phyloP scores from a whole-genome alignment of 768 basidiomycete genomes.

The Podaxis mareebaensis region DNA sequence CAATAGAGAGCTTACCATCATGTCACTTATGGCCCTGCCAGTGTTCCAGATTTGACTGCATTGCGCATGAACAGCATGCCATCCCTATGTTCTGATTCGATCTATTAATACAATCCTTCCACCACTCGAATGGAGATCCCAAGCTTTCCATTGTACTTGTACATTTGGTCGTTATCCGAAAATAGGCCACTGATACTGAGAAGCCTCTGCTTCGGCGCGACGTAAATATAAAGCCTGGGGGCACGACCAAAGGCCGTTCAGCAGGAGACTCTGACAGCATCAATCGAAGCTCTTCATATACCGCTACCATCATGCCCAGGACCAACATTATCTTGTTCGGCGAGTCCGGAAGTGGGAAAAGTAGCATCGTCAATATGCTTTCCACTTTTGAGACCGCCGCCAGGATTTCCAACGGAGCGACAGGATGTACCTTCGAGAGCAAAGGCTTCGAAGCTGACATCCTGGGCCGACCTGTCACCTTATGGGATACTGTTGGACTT shows the following conservation, averaged over 20 bases:
- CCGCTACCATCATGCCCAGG: background rate
- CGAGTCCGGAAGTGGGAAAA: conserved; percentile 32
- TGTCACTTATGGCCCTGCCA: no score
- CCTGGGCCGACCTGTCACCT: conserved; percentile 23
- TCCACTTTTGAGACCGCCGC: conserved; percentile 21
- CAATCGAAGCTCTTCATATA: background rate
- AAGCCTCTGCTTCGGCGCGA: no score
- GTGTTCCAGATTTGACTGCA: no score
- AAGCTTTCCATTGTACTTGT: no score
- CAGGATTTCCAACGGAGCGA: conserved; percentile 29
- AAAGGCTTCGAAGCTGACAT: conserved; percentile 28
- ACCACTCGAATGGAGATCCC: no score
- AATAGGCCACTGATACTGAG: no score
- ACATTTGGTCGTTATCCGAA: no score
- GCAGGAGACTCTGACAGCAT: background rate
- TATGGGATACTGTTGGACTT: conserved; percentile 42
- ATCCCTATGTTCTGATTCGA: no score
- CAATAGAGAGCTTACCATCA: no score
- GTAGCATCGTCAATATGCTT: conserved; percentile 35
- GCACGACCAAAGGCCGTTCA: background rate
- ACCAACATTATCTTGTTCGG: conserved; percentile 37
- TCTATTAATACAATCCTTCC: no score
- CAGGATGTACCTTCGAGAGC: conserved; percentile 37
- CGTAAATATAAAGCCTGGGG: no score
- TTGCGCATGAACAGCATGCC: no score